A percentile compares a stretch with the other conserved stretches of the same genome.
phyloP scores from a whole-genome alignment of 2,329 filamentous ascomycete species.

The Aspergillus carbonarius region DNA sequence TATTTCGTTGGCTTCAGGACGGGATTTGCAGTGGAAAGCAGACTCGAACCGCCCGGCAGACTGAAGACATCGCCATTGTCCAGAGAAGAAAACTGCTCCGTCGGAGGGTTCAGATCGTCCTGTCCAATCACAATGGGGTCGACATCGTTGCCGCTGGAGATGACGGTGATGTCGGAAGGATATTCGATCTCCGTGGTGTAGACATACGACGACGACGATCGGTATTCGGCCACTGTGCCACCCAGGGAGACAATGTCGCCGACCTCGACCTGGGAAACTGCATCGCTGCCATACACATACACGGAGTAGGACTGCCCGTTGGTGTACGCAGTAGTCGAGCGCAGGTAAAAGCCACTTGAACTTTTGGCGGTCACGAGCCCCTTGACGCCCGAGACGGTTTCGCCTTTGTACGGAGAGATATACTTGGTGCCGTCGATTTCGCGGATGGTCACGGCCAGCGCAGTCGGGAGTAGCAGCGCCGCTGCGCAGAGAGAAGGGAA shows the following conservation, averaged over 20 bases:
- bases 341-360: constrained; percentile 63
- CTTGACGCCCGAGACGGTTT: constrained; percentile 58
- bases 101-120: constrained; percentile 59
- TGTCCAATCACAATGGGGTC: constrained; percentile 61
- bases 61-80: constrained; percentile 66
- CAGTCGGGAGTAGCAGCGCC: constrained; percentile 7
- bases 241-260: constrained; percentile 64
- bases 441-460: constrained; percentile 51
- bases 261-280: constrained; percentile 54
- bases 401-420: constrained; percentile 59
- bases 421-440: constrained; percentile 67
- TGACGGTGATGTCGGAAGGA: constrained; percentile 54
- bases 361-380: constrained; percentile 66
- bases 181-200: constrained; percentile 63
- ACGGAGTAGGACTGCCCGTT: constrained; percentile 62
- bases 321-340: constrained; percentile 58
- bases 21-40: constrained; percentile 61
- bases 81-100: constrained; percentile 59
- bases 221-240: constrained; percentile 61
- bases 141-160: constrained; percentile 57
- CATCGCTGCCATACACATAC: constrained; percentile 60
- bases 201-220: constrained; percentile 57
- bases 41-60: constrained; percentile 61
- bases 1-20: constrained; percentile 60
- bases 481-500: neutral